Evolutionary conservation across 2,329 filamentous ascomycete genomes (phyloP).

Genomic region (Penicillium expansum): DNA sequence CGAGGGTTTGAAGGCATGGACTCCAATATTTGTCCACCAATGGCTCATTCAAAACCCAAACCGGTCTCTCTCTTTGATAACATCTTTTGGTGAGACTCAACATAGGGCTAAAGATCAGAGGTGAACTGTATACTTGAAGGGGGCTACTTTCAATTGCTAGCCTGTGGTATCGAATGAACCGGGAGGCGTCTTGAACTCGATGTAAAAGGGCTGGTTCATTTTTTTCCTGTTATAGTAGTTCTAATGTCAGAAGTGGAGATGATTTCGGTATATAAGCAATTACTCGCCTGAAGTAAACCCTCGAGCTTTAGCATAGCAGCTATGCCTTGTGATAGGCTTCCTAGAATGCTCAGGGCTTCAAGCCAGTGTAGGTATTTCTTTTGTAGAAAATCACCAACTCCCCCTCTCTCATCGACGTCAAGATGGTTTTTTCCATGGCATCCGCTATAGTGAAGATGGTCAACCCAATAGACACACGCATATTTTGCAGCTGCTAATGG

Average conservation of each 20-base stretch:
- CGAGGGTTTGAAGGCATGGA: slow-evolving; percentile 15
- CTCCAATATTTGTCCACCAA: slow-evolving; percentile 13
- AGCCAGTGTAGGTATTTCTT: slow-evolving; percentile 30
- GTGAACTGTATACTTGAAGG: slow-evolving; percentile 31
- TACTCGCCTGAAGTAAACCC: slow-evolving; percentile 11
- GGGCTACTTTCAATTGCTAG: slow-evolving; percentile 23
- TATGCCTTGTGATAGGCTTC: slow-evolving; percentile 18
- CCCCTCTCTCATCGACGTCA: too few species aligned
- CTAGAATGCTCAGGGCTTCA: slow-evolving; percentile 29
- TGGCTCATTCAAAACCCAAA: slow-evolving; percentile 9
- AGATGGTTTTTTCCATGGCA: too few species aligned
- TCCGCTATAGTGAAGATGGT: slow-evolving; percentile 37
- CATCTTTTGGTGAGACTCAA: background rate
- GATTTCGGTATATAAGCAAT: too few species aligned
- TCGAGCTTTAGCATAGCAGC: slow-evolving; percentile 10
- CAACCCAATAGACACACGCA: slow-evolving; percentile 36
- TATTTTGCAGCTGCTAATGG: slow-evolving; percentile 33
- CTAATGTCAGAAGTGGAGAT: too few species aligned
- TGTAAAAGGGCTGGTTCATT: too few species aligned
- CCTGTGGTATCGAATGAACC: slow-evolving; percentile 28
- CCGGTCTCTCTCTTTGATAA: background rate
- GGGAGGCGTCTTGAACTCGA: slow-evolving; percentile 23
- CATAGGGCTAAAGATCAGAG: slow-evolving; percentile 27
- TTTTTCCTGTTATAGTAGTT: too few species aligned
- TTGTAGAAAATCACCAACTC: slow-evolving; percentile 19